Conservation (phyloP, 1,284 basidiomycete genomes). For the Moesziomyces aphidis region DNA sequence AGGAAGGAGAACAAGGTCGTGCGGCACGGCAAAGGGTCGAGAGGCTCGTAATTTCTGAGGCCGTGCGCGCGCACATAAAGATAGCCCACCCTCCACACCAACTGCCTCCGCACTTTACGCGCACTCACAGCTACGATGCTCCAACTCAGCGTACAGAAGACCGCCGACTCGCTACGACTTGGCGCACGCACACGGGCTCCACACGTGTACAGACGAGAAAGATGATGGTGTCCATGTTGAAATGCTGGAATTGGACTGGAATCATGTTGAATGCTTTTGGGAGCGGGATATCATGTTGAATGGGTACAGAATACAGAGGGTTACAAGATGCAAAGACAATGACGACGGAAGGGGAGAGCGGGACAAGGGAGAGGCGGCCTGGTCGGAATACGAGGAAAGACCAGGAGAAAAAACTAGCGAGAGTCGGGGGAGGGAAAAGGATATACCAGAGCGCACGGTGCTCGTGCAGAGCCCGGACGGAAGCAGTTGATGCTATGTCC, state of each 20-base stretch:
- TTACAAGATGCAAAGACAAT: slow-evolving; percentile 18
- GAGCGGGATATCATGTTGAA: slow-evolving; percentile 58
- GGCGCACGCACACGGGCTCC: background rate
- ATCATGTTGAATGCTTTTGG: slow-evolving; percentile 53
- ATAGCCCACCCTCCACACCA: background rate
- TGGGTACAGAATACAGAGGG: slow-evolving; percentile 48
- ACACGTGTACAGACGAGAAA: background rate
- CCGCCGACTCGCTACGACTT: too few species aligned
- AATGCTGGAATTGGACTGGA: slow-evolving; percentile 35
- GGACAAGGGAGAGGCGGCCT: background rate
- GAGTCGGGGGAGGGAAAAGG: slow-evolving; percentile 4
- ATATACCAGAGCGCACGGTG: background rate
- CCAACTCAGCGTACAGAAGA: background rate
- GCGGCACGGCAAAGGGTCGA: too few species aligned
- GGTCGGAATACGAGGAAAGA: slow-evolving; percentile 4
- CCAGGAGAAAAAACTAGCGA: slow-evolving; percentile 16
- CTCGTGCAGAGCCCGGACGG: slow-evolving; percentile 11
- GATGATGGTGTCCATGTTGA: slow-evolving; percentile 33
- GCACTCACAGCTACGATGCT: background rate
- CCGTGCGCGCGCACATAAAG: background rate
- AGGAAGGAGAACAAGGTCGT: too few species aligned
- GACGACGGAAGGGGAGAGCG: slow-evolving; percentile 21
- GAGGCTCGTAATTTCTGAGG: background rate
- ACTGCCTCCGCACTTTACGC: too few species aligned
- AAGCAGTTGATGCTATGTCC: slow-evolving; percentile 40